Conservation (phyloP, 805 yeast genomes). For the Ogataea pilisensis region DNA sequence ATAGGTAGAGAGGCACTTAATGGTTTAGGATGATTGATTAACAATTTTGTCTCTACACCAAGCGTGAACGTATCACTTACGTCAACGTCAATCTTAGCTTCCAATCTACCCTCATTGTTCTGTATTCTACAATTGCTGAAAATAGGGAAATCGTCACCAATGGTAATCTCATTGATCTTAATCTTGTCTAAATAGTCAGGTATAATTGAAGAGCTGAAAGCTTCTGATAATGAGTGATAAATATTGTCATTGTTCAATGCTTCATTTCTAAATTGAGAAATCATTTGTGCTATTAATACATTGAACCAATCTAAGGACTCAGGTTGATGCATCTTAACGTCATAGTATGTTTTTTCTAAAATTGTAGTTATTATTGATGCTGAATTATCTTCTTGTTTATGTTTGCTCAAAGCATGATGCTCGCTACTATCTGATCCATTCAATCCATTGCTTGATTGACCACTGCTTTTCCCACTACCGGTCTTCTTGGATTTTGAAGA, state of each 20-base stretch:
- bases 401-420: conserved; percentile 1
- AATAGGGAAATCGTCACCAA: conserved; percentile 94
- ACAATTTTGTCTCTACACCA: conserved; percentile 75
- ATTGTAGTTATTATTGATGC: conserved; percentile 37
- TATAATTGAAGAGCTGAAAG: conserved; percentile 55
- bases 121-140: conserved; percentile 87
- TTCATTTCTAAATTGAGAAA: conserved; percentile 83
- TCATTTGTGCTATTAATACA: conserved; percentile 86
- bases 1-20: conserved; percentile 86
- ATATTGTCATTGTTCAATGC: conserved; percentile 83
- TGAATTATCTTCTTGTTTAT: conserved; percentile 11
- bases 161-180: conserved; percentile 78
- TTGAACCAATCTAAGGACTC: conserved; percentile 98
- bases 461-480: no score
- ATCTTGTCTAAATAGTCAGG: conserved; percentile 82
- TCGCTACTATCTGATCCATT: conserved; percentile 5
- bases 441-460: no score
- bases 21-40: conserved; percentile 79
- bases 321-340: conserved; percentile 79
- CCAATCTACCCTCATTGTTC: conserved; percentile 48
- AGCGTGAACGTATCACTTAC: conserved; percentile 80
- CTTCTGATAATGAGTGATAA: conserved; percentile 68
- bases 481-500: no score
- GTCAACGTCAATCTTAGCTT: conserved; percentile 90
- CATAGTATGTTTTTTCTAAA: conserved; percentile 86